phyloP scores from a whole-genome alignment of 805 yeast genomes.

The Hanseniaspora guilliermondii region DNA sequence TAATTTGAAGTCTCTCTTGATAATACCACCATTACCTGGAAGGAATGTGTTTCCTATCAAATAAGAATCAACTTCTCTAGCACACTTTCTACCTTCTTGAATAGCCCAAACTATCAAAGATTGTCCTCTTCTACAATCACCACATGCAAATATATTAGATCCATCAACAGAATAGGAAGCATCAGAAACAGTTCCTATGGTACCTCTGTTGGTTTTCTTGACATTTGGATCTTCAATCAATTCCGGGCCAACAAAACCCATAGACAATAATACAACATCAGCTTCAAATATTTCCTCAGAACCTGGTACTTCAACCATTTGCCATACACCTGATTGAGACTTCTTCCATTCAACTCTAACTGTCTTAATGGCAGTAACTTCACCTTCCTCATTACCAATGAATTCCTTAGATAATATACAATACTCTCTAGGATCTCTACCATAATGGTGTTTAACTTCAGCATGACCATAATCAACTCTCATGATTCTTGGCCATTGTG shows the following conservation, averaged over 20 bases:
- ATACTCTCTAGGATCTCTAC: conserved; percentile 95
- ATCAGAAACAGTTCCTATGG: conserved; percentile 43
- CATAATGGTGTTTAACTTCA: conserved; percentile 88
- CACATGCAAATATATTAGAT: conserved; percentile 81
- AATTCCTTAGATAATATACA: conserved; percentile 91
- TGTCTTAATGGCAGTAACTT: conserved; percentile 88
- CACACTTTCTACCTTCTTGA: conserved; percentile 98
- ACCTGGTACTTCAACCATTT: conserved; percentile 94
- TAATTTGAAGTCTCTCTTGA: conserved; percentile 66
- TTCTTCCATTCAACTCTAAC: conserved; percentile 97
- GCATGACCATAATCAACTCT: conserved; percentile 96
- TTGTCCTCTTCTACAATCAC: conserved; percentile 98
- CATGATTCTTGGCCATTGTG: conserved; percentile 98
- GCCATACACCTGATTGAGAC: conserved; percentile 94
- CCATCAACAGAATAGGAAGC: conserved; percentile 56
- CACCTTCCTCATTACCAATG: conserved; percentile 87
- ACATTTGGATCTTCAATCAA: conserved; percentile 52
- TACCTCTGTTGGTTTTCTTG: conserved; percentile 71
- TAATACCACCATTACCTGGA: conserved; percentile 91
- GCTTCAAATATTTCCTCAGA: conserved; percentile 91
- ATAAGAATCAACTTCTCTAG: conserved; percentile 75
- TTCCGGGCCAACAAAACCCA: conserved; percentile 98
- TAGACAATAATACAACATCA: conserved; percentile 81
- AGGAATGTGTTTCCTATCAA: conserved; percentile 68
- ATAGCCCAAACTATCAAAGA: conserved; percentile 98